Evolutionary conservation across 108 stramenopile species (phyloP).

Genomic region (Seminavis robusta): DNA sequence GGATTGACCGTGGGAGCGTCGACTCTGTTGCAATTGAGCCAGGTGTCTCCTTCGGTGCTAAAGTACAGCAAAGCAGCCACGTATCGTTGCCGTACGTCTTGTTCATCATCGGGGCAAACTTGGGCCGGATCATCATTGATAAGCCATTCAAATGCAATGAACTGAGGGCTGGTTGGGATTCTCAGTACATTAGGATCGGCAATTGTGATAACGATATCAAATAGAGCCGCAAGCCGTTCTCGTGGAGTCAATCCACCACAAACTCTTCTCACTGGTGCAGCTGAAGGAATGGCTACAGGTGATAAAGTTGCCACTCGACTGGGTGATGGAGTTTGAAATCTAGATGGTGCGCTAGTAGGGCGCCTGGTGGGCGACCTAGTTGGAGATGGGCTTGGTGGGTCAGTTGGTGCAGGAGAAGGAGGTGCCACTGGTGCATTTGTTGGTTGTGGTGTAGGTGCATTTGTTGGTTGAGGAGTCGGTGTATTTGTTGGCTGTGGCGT

Average conservation of each 20-base stretch:
- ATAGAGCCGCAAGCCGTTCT: neutral
- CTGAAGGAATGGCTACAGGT: too few species aligned
- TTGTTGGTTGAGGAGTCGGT: neutral
- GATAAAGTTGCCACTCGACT: too few species aligned
- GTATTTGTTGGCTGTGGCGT: neutral
- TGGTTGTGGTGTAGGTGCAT: neutral
- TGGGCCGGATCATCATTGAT: conserved; percentile 34
- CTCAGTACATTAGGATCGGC: neutral
- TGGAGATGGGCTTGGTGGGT: neutral
- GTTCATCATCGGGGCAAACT: conserved; percentile 44
- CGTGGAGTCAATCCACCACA: neutral
- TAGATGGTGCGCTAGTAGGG: neutral
- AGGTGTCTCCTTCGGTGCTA: conserved; percentile 35
- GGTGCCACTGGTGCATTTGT: neutral
- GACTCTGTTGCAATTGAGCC: conserved; percentile 20
- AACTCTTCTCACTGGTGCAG: too few species aligned
- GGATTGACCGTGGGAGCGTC: neutral
- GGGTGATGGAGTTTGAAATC: neutral
- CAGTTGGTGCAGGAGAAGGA: conserved; percentile 1
- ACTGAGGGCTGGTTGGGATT: conserved; percentile 32
- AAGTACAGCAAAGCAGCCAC: conserved; percentile 39
- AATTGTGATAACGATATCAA: neutral
- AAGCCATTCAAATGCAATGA: conserved; percentile 54
- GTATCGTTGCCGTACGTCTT: conserved; percentile 40
- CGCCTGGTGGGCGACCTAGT: conserved; percentile 8